phyloP scores from a whole-genome alignment of 163 green algal genomes.

The Coccomyxa subellipsoidea region DNA sequence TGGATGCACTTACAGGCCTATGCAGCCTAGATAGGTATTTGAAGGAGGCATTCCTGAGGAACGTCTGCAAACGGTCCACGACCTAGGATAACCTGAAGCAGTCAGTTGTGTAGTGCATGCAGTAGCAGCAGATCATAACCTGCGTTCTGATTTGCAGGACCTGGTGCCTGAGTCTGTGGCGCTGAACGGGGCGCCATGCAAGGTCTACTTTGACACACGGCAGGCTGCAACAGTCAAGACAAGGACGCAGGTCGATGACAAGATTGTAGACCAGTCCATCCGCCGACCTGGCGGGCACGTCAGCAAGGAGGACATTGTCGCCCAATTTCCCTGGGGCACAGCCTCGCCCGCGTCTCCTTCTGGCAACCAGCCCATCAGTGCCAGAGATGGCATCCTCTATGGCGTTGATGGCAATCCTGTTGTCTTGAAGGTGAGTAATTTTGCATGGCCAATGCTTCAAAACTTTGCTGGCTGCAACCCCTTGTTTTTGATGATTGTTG shows the following conservation, averaged over 20 bases:
- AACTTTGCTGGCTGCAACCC: too few relatives aligned
- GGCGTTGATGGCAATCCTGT: constrained; percentile 2
- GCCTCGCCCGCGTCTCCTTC: background rate
- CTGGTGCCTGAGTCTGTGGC: background rate
- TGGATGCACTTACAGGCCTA: too few relatives aligned
- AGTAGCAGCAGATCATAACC: background rate
- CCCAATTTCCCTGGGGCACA: background rate
- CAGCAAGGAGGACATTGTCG: background rate
- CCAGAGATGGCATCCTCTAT: background rate
- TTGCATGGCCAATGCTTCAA: background rate
- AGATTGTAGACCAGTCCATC: background rate
- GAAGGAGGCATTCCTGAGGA: too few relatives aligned
- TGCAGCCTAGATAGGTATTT: too few relatives aligned
- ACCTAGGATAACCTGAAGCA: too few relatives aligned
- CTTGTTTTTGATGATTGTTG: too few relatives aligned
- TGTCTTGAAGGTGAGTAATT: background rate
- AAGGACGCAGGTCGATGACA: background rate
- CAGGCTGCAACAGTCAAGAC: background rate
- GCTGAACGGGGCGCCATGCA: background rate
- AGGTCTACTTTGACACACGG: background rate
- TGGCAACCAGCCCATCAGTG: background rate
- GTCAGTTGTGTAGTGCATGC: too few relatives aligned
- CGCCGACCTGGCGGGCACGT: background rate
- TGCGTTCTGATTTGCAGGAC: background rate
- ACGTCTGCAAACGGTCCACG: too few relatives aligned